Evolutionary conservation across 108 stramenopile species (phyloP).

Genomic region (Schizochytrium sp.): DNA sequence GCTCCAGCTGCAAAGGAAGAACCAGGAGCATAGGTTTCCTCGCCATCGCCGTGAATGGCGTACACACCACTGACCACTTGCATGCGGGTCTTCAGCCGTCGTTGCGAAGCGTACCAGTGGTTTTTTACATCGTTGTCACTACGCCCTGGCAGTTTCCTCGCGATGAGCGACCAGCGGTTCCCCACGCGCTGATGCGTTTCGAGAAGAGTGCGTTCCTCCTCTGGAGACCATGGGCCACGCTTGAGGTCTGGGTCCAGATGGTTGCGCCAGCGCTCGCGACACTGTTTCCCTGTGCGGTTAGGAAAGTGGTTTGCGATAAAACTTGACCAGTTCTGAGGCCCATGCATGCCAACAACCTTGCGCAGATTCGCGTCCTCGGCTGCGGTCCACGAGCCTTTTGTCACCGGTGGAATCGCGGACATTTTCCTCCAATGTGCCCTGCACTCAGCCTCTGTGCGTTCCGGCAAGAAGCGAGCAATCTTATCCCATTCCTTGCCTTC

Average conservation of each 20-base stretch:
- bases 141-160: constrained; percentile 40
- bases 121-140: constrained; percentile 45
- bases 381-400: neutral
- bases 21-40: neutral
- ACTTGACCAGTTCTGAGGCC: constrained; percentile 36
- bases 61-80: neutral
- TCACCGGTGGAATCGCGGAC: neutral
- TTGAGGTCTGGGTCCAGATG: constrained; percentile 42
- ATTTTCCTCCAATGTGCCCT: neutral
- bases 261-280: constrained; percentile 48
- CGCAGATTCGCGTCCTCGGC: constrained; percentile 36
- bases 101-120: constrained; percentile 33
- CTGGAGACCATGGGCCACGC: constrained; percentile 38
- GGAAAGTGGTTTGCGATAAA: constrained; percentile 31
- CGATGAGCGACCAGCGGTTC: constrained; percentile 45
- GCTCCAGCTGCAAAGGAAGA: neutral
- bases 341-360: constrained; percentile 29
- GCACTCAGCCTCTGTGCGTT: neutral
- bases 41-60: neutral
- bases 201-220: constrained; percentile 37
- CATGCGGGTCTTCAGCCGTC: neutral
- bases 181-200: constrained; percentile 28
- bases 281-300: constrained; percentile 42
- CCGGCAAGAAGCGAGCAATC: neutral
- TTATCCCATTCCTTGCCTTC: neutral